Evolutionary conservation across 2,329 filamentous ascomycete species (phyloP).

Genomic region (Monilinia polystroma): DNA sequence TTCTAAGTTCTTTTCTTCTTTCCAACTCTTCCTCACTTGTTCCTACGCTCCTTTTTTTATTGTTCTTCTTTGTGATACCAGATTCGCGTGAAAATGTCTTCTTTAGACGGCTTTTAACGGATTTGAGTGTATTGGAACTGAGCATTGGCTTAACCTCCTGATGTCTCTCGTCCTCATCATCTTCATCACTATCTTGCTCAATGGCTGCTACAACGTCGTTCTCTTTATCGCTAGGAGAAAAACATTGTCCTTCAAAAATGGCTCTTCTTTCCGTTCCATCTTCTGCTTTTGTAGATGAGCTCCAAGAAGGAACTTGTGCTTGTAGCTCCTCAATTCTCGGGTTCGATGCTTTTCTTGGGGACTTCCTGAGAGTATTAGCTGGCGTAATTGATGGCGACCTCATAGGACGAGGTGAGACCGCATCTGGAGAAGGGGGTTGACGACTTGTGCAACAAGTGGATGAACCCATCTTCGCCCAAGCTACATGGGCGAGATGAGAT

Average conservation of each 20-base stretch:
- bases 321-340: background rate
- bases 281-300: conserved; percentile 24
- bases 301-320: conserved; percentile 26
- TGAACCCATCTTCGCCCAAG: conserved; percentile 16
- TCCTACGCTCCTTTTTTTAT: conserved; percentile 45
- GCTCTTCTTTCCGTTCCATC: conserved; percentile 32
- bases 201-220: conserved; percentile 45
- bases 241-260: conserved; percentile 34
- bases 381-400: conserved; percentile 19
- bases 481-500: conserved; percentile 8
- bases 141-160: conserved; percentile 43
- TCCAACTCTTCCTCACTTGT: conserved; percentile 54
- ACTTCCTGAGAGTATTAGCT: conserved; percentile 19
- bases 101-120: conserved; percentile 44
- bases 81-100: conserved; percentile 49
- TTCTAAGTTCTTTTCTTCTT: conserved; percentile 55
- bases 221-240: conserved; percentile 26
- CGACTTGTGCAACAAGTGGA: conserved; percentile 36
- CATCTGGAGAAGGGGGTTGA: conserved; percentile 38
- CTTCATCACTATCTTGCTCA: conserved; percentile 28
- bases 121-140: conserved; percentile 45
- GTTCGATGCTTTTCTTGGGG: conserved; percentile 25
- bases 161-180: conserved; percentile 45
- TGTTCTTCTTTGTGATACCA: conserved; percentile 42
- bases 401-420: conserved; percentile 32